Base-by-base conservation (phyloP, 495 filamentous ascomycete species). In the Penicillium taxi region DNA sequence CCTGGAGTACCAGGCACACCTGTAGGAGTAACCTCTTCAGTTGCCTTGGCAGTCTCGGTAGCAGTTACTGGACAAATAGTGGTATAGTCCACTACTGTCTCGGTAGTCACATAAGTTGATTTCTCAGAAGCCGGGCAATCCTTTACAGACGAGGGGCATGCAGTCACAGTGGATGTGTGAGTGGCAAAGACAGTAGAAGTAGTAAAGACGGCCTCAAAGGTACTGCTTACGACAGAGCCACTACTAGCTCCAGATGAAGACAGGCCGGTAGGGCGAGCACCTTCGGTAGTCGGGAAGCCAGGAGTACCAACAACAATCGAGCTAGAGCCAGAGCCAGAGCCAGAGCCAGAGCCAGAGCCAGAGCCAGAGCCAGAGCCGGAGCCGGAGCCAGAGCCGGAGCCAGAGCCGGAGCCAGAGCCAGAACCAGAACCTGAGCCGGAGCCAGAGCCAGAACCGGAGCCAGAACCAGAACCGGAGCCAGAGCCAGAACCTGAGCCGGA, bases 121-220 rank as follows among this genome's bases (percentile, higher is more conserved):
- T 19, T 9, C 4, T 38, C 26, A 5, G 23, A 26, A 11, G 32
- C 44, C 5, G 52, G 55, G 28, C 55, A 59, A 39, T 59, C 12
- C 4, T 40, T 45, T 2, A 58, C 47, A n/a, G 42, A 40, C 1
- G 55, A 37, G 12, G 42, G 46, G 39, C 60, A 62, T 22, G 45
- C 42, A 12, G 58, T 62, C 31, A 59, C 46, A 9, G 60, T 64
- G 45, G 29, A 30, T 22, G 41, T 42, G 6, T 40, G 34, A 6
- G 60, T 62, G 15, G 54, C 41, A 32, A 52, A 60, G 28, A 64
- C 36, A 6, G 58, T 60, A 5, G 60, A 62, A 9, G 60, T 64
- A 0, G 52, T 57, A 9, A 9, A 11, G 12, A 13, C n/a, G 26
- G 26, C n/a, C 12, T 11, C n/a, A 3, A 14, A 6, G 5, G n/a